Evolutionary conservation across 202 grass and related monocot species (phyloP).

Genomic region (Zizania palustris): DNA sequence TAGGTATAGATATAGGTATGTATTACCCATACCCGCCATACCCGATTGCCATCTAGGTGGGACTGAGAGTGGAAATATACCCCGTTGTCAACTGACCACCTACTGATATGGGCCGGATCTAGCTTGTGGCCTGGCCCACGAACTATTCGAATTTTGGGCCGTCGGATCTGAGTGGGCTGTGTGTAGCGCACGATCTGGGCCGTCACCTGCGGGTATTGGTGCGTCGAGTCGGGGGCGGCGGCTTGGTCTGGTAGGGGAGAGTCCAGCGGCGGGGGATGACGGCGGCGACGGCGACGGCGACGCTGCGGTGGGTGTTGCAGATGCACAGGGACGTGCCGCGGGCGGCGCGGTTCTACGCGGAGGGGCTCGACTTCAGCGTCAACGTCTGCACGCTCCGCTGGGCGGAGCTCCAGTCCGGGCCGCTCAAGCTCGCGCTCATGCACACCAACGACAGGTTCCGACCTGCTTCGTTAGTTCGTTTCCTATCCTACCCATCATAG

Average conservation of each 20-base stretch:
- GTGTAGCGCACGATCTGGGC: not conserved
- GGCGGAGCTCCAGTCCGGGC: slow-evolving; percentile 91
- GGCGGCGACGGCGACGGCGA: slow-evolving; percentile 32
- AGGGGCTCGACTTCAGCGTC: slow-evolving; percentile 76
- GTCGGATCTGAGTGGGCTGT: slow-evolving; percentile 20
- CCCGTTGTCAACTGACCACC: too few species aligned
- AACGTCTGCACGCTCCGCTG: slow-evolving; percentile 77
- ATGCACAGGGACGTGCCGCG: slow-evolving; percentile 75
- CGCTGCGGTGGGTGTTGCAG: slow-evolving; percentile 71
- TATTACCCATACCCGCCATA: too few species aligned
- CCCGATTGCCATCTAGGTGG: too few species aligned
- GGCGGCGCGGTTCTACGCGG: slow-evolving; percentile 68
- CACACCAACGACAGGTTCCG: slow-evolving; percentile 54
- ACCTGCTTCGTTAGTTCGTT: not conserved
- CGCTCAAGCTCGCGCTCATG: slow-evolving; percentile 89
- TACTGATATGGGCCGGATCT: too few species aligned
- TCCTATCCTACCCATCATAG: not conserved
- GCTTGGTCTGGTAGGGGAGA: not conserved
- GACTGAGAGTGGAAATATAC: too few species aligned
- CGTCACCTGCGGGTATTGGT: too few species aligned
- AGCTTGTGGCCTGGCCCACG: too few species aligned
- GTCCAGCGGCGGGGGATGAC: not conserved
- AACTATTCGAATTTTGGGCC: not conserved
- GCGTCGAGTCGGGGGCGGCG: too few species aligned
- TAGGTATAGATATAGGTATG: too few species aligned